Conservation (phyloP, 768 basidiomycete species). For the Dentipellis sp. region DNA sequence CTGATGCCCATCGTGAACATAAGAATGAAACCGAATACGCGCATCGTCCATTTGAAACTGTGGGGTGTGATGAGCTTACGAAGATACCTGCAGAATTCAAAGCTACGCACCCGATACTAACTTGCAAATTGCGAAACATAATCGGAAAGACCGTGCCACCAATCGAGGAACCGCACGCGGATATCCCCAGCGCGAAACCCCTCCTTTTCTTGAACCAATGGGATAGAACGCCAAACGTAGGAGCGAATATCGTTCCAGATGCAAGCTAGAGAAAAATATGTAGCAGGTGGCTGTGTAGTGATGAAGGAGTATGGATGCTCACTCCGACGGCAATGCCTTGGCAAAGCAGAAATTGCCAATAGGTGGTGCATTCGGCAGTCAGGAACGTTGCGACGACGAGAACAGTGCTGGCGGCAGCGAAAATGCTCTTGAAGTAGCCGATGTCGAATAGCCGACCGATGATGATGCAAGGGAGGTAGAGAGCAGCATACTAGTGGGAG, state of each 20-base stretch:
- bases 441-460: constrained; percentile 67
- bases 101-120: constrained; percentile 37
- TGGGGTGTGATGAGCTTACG: not conserved
- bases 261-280: constrained; percentile 14
- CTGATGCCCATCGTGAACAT: constrained; percentile 40
- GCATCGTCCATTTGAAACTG: constrained; percentile 75
- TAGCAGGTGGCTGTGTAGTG: not conserved
- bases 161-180: constrained; percentile 56
- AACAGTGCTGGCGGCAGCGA: constrained; percentile 35
- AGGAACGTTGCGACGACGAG: constrained; percentile 53
- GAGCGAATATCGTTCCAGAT: constrained; percentile 52
- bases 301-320: constrained; percentile 15
- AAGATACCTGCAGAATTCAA: not conserved
- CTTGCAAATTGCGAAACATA: constrained; percentile 43
- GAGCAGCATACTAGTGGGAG: constrained; percentile 49
- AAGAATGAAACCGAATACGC: constrained; percentile 58
- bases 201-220: constrained; percentile 66
- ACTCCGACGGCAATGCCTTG: constrained; percentile 65
- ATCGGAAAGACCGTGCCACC: constrained; percentile 68
- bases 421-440: constrained; percentile 50
- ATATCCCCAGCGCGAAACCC: constrained; percentile 49
- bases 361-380: constrained; percentile 57
- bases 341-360: constrained; percentile 72
- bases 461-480: constrained; percentile 53
- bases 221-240: constrained; percentile 46